These are phyloP conservation scores for Delonix regia DNA, from an alignment of 306 rosid genomes.

Conservation along the genomic window DNA sequence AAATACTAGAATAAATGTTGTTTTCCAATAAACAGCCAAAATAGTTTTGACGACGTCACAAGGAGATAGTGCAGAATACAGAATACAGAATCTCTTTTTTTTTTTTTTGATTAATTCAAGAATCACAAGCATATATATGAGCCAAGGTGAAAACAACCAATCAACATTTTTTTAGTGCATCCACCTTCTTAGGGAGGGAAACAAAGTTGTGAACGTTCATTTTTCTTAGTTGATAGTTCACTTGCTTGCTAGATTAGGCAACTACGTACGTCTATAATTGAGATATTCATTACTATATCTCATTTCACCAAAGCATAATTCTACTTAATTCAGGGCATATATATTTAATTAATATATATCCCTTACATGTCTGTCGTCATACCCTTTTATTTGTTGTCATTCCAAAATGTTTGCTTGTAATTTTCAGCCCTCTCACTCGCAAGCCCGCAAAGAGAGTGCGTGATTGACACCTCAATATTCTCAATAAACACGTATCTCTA, in stretches of 20 bases:
- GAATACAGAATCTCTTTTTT: too few relatives aligned
- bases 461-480: background rate
- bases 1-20: background rate
- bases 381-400: background rate
- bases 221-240: conserved; percentile 7
- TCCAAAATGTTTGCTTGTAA: conserved; percentile 24
- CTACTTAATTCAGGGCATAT: background rate
- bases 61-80: background rate
- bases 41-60: conserved; percentile 8
- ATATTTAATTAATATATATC: too few relatives aligned
- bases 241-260: conserved; percentile 18
- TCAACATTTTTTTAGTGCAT: background rate
- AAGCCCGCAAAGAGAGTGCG: conserved; percentile 16
- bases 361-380: too few relatives aligned
- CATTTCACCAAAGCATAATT: conserved; percentile 1
- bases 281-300: conserved; percentile 21
- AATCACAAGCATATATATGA: too few relatives aligned
- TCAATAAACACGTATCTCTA: background rate
- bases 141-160: too few relatives aligned
- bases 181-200: conserved; percentile 22
- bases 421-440: conserved; percentile 17
- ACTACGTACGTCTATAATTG: background rate
- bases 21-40: background rate
- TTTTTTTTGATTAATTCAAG: too few relatives aligned
- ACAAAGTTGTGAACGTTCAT: conserved; percentile 3